phyloP scores from a whole-genome alignment of 2,329 filamentous ascomycete species.

The Lasiodiplodia theobromae region DNA sequence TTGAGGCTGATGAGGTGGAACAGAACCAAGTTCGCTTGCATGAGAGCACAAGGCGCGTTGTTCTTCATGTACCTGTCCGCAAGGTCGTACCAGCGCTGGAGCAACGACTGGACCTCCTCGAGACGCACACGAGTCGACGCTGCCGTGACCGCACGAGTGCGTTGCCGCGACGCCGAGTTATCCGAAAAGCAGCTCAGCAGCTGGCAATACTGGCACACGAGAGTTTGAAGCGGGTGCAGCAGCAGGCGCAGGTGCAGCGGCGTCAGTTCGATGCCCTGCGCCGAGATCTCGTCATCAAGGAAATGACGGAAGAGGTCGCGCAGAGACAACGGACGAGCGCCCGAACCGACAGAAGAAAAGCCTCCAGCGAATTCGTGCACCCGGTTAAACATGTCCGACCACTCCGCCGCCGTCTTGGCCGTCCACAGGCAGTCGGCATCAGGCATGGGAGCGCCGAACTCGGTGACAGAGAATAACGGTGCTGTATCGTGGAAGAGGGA shows the following conservation, averaged over 20 bases:
- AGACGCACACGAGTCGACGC: conserved; percentile 66
- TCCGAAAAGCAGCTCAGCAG: conserved; percentile 71
- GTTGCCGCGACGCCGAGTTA: conserved; percentile 52
- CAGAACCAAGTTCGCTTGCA: conserved; percentile 70
- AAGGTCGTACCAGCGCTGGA: conserved; percentile 73
- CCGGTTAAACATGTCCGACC: conserved; percentile 66
- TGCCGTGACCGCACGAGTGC: conserved; percentile 62
- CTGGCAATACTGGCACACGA: conserved; percentile 70
- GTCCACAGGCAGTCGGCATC: conserved; percentile 69
- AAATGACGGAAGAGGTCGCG: conserved; percentile 73
- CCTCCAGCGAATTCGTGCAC: conserved; percentile 63
- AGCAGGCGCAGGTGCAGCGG: conserved; percentile 70
- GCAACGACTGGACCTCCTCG: conserved; percentile 68
- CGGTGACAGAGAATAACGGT: conserved; percentile 69
- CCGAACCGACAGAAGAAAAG: conserved; percentile 61
- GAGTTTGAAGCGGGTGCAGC: conserved; percentile 71
- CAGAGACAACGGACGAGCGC: conserved; percentile 64
- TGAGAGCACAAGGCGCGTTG: conserved; percentile 66
- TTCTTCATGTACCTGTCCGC: conserved; percentile 62
- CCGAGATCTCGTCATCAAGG: conserved; percentile 67
- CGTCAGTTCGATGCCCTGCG: conserved; percentile 59
- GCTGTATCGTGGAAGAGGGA: conserved; percentile 70
- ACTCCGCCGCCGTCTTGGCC: conserved; percentile 64
- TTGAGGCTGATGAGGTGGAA: conserved; percentile 76
- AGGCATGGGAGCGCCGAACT: conserved; percentile 70